These are phyloP conservation scores for Candida multigemmis DNA, from an alignment of 805 yeast genomes.

Conservation along the genomic window DNA sequence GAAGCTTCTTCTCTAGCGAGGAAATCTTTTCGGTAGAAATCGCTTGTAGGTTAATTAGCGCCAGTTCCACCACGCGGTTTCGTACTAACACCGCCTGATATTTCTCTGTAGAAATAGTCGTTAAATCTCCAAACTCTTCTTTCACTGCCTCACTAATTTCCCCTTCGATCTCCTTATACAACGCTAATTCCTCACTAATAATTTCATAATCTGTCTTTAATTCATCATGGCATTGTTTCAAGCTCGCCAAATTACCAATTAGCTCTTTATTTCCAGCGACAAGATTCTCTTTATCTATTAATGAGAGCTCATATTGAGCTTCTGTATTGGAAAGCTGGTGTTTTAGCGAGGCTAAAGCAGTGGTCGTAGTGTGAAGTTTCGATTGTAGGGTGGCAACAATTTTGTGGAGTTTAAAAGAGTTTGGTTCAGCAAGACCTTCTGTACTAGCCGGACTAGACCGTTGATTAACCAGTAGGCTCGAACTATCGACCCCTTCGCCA, in stretches of 20 bases:
- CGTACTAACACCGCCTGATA: conserved; percentile 17
- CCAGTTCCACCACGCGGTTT: conserved; percentile 32
- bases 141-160: conserved; percentile 14
- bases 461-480: too few species aligned
- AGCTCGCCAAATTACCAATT: conserved; percentile 9
- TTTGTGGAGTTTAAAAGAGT: conserved; percentile 1
- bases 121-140: too few species aligned
- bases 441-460: too few species aligned
- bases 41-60: conserved; percentile 14
- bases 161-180: conserved; percentile 26
- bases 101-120: conserved; percentile 5
- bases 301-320: conserved; percentile 14
- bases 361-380: conserved; percentile 29
- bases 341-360: conserved; percentile 13
- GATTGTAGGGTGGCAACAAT: conserved; percentile 33
- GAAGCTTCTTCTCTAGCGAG: conserved; percentile 10
- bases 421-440: background rate
- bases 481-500: too few species aligned
- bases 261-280: conserved; percentile 23
- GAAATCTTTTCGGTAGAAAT: conserved; percentile 2
- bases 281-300: conserved; percentile 38
- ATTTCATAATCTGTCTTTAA: conserved; percentile 20
- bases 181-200: conserved; percentile 25
- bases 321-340: conserved; percentile 1
- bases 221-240: conserved; percentile 19